These are phyloP conservation scores for Polygonum maritimum DNA, from an alignment of 148 eudicot genomes.

Conservation along the genomic window DNA sequence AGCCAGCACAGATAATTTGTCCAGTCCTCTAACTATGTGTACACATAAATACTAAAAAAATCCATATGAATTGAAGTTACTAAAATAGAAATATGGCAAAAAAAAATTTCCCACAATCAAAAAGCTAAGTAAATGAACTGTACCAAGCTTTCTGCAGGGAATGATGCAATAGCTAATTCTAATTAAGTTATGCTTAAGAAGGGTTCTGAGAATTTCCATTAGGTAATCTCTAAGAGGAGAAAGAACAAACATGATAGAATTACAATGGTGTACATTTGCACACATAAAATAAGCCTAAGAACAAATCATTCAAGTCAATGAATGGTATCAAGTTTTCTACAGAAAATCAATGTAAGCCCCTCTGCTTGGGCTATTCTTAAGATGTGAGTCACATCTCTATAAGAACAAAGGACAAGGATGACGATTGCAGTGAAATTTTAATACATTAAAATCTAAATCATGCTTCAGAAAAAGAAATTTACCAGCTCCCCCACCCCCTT, in stretches of 20 bases:
- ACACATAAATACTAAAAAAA: not conserved
- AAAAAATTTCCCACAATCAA: not conserved
- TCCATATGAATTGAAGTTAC: not conserved
- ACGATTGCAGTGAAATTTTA: not conserved
- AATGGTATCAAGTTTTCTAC: not conserved
- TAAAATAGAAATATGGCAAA: not conserved
- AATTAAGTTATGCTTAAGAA: not conserved
- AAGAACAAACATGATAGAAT: not conserved
- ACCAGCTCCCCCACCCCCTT: slow-evolving; percentile 6
- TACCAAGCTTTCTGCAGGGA: not conserved
- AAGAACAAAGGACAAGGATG: not conserved
- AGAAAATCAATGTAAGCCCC: not conserved
- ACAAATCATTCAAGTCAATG: not conserved
- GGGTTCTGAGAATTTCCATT: not conserved
- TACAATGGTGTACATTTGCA: not conserved
- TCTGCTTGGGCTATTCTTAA: not conserved
- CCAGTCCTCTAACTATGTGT: not conserved
- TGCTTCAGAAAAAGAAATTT: not conserved
- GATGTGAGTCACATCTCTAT: not conserved
- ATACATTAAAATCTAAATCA: not conserved
- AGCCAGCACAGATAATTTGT: not conserved
- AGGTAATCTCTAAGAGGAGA: not conserved
- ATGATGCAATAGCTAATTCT: not conserved
- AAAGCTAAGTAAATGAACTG: not conserved
- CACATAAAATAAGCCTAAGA: not conserved